phyloP scores from a whole-genome alignment of 2,329 filamentous ascomycete species.

The Fusarium graminum region DNA sequence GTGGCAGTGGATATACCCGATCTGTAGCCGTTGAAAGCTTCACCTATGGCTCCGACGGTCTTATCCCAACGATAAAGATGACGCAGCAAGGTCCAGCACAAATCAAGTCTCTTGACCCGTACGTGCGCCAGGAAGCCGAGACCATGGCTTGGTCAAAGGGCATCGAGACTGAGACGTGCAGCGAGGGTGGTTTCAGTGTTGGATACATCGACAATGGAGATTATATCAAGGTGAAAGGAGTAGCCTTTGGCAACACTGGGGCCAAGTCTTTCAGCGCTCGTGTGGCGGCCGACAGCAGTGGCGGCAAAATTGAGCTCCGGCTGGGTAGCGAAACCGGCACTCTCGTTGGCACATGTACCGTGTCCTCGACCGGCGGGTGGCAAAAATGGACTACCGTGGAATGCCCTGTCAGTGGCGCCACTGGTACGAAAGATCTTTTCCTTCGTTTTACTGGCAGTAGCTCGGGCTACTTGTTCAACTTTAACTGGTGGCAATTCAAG shows the following conservation, averaged over 20 bases:
- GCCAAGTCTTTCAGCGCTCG: constrained; percentile 8
- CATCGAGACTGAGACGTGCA: constrained; percentile 16
- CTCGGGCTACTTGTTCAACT: constrained; percentile 6
- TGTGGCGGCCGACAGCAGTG: neutral
- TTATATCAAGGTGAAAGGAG: constrained; percentile 25
- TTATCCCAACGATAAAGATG: constrained; percentile 13
- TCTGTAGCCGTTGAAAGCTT: constrained; percentile 23
- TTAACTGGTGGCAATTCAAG: constrained; percentile 25
- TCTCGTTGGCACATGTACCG: constrained; percentile 20
- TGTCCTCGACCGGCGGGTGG: constrained; percentile 8
- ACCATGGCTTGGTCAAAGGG: constrained; percentile 21
- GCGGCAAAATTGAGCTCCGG: constrained; percentile 16
- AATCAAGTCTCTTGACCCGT: constrained; percentile 4
- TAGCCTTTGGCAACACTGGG: neutral
- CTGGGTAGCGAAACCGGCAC: constrained; percentile 3
- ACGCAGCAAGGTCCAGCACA: neutral
- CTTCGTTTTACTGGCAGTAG: constrained; percentile 4
- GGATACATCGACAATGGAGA: constrained; percentile 5
- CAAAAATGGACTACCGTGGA: constrained; percentile 2
- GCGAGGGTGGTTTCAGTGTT: constrained; percentile 6
- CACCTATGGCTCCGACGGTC: constrained; percentile 2
- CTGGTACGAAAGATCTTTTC: constrained; percentile 5
- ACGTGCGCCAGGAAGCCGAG: constrained; percentile 8
- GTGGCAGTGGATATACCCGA: neutral
- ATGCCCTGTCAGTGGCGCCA: constrained; percentile 11